Base-by-base conservation (phyloP, 345 rosid species). In the Gossypium mustelinum region DNA sequence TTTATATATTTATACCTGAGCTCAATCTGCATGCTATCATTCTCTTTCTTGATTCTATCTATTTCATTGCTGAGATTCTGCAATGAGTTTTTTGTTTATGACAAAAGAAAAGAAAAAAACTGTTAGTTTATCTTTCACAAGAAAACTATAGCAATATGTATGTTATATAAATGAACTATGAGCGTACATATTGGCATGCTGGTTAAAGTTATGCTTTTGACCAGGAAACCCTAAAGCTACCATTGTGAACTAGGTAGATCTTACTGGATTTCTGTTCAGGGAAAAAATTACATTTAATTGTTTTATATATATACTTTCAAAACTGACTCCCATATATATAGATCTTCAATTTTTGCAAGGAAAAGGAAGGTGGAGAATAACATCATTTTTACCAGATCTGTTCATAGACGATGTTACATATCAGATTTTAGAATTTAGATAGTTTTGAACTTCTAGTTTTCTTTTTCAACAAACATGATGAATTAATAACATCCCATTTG, bases 401-500 rank as follows among this genome's bases (percentile, higher is more conserved):
- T 44, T 73, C 12, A 41, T 9, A 39, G 11, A 62, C 11, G 60
- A 59, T 59, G 64, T 59, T 43, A 62, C 44, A 45, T 24, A 54
- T 43, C 64, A 59, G 64, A 59, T 59, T 62, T 41, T 34, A 34
- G n/a, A 18, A 52, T 47, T 10, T 10, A 65, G 29, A 65, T 11
- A 65, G 52, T 65, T 65, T 65, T 14, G 14, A 25, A 60, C 64
- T 27, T 60, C 3, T 25, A 57, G 43, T 27, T 13, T 60, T 27
- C 64, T 60, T 60, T 60, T 13, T 60, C 64, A 60, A 2, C 18
- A 60, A 25, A 60, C 17, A 50, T 48, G 57, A 68, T 57, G 27
- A 43, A 43, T 1, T 68, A 11, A 20, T 20, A 55, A 74, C 66
- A 76, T 65, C 79, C 85, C 83, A 81, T 80, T 83, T 79, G 82